Evolutionary conservation across 2,329 filamentous ascomycete genomes (phyloP), one percentile per base, ranked within the genome.

Genomic region (Neofusicoccum umdonicola): DNA sequence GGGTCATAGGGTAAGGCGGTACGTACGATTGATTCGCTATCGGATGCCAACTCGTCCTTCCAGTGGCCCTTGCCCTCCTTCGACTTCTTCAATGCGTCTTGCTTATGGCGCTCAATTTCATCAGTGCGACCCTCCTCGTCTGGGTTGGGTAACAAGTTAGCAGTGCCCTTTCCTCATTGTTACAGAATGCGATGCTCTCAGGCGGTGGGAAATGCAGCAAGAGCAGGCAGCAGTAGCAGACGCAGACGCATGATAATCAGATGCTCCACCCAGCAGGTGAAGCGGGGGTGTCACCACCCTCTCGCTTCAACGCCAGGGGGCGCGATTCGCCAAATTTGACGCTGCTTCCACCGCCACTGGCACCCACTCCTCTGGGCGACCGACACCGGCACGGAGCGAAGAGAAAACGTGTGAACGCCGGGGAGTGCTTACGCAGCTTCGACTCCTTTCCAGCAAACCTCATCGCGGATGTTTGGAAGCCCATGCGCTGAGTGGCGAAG

Each of bases 71-170:
- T 71, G 65, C 79, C 79, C 47, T 77, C 69, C 66, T 78, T 70
- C 68, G 80, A 78, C 66, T 81, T 79, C 65, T 76, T 69, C 45
- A 81, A 66, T 66, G 80, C 78, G 62, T 81, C 77, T 65, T 81
- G 76, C 71, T 82, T 82, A 48, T 75, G 73, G 54, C 70, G 62
- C 62, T 82, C 80, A 35, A 80, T 64, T 65, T 82, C 73, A 19
- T 79, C 74, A 11, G 75, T 70, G n/a, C 69, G 70, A 54, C 75
- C 78, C 17, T 73, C 66, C 22, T 72, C 72, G 65, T 80, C 78
- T 69, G 47, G 4, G 12, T 19, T 42, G 8, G 8, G 7, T 11
- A 13, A 19, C 2, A n/a, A 11, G 42, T 64, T 9, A 64, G 51
- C 44, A 19, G 2, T 8, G 27, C 17, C 35, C 41, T 48, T 31